Base-by-base conservation (phyloP, 768 basidiomycete genomes). In the Phanerodontia chrysosporium region DNA sequence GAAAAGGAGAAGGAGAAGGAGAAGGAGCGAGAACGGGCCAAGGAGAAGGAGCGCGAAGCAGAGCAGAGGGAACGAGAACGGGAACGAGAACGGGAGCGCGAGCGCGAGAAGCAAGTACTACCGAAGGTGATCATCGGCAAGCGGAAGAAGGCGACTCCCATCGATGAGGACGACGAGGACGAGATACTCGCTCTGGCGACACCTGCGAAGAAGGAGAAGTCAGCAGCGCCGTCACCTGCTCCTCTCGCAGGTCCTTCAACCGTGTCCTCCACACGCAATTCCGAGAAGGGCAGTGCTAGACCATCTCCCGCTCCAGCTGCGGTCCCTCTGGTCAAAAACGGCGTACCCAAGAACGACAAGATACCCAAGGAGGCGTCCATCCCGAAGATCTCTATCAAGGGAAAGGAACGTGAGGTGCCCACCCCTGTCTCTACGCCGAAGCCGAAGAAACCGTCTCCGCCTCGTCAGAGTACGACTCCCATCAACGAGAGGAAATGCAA, bases 401-500 rank as follows among this genome's bases (percentile, higher is more conserved):
- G 70, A 45, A 74, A 74, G 55, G 89, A 91, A 65, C 85, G 81
- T 65, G 89, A 90, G 63, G 69, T 74, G 18, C 65, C 79, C 49
- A 64, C 77, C 18, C 68, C 74, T 21, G 62, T 73, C 6, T 80
- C 80, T 60, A 22, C 74, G 46, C 79, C 78, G 6, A 65, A 66
- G 66, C 72, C 77, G 49, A 58, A 72, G 46, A 68, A 78, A 28
- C 66, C 69, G 36, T 64, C 69, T 29, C 58, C 61, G 12, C 42
- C 61, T 22, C 55, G 56, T 13, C 67, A 74, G 22, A 68, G 73
- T 7, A 22, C 65, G 1, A 82, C 77, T 1, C 81, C 88, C 1
- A 72, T 95, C 63, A 90, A 92, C 70, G 84, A 87, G 65, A 92
- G 86, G 80, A 96, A 92, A 72, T 90, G 88, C 69, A 86, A 80